phyloP scores from a whole-genome alignment of 2,329 filamentous ascomycete genomes.

The Cercospora sp. region DNA sequence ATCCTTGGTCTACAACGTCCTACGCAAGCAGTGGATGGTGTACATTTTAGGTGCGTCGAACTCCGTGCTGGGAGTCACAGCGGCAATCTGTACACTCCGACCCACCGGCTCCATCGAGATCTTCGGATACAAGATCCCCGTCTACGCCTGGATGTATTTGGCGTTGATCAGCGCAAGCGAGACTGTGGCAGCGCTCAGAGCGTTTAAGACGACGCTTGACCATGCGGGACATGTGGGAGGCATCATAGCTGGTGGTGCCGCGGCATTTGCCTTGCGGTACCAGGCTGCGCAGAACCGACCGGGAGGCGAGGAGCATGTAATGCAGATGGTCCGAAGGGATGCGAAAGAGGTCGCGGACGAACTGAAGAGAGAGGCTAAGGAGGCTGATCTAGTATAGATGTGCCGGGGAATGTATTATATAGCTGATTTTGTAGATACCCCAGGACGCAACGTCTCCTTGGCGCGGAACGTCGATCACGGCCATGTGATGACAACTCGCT shows the following conservation, averaged over 20 bases:
- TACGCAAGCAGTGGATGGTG: slow-evolving; percentile 45
- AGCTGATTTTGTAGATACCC: background rate
- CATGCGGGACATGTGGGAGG: slow-evolving; percentile 42
- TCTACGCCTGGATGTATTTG: slow-evolving; percentile 42
- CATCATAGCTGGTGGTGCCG: slow-evolving; percentile 23
- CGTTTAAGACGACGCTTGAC: slow-evolving; percentile 34
- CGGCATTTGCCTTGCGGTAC: slow-evolving; percentile 13
- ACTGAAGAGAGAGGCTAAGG: slow-evolving; percentile 9
- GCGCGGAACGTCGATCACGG: background rate
- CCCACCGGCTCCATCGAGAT: slow-evolving; percentile 33
- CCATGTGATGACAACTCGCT: background rate
- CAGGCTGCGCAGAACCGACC: background rate
- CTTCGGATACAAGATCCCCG: slow-evolving; percentile 36
- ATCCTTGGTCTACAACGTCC: slow-evolving; percentile 54
- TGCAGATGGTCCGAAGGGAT: slow-evolving; percentile 6
- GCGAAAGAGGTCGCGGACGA: slow-evolving; percentile 10
- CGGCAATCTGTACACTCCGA: slow-evolving; percentile 55
- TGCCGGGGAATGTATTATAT: background rate
- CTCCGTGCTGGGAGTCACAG: slow-evolving; percentile 60
- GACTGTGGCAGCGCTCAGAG: slow-evolving; percentile 28
- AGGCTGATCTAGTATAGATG: background rate
- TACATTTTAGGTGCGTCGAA: slow-evolving; percentile 68
- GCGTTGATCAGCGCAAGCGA: slow-evolving; percentile 37
- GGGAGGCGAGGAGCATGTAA: background rate
- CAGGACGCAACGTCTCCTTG: background rate